A percentile compares a stretch with the other conserved stretches of the same genome.
Evolutionary conservation across 352 stramenopile species (phyloP).

Genomic region (Globisporangium polare): DNA sequence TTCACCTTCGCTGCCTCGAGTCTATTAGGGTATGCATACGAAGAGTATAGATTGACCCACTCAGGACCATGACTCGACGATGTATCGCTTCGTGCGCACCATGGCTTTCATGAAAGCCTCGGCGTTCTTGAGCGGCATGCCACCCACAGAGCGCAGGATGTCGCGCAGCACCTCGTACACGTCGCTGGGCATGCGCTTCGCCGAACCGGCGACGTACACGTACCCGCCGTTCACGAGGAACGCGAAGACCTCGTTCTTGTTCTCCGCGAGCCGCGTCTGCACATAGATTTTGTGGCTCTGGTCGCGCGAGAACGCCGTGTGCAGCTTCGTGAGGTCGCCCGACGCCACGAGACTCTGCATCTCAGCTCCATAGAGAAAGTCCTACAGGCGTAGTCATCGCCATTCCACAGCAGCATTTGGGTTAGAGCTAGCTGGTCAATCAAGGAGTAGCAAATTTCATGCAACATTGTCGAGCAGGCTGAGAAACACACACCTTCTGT

Average conservation of each 20-base stretch:
- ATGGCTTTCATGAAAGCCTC: slow-evolving; percentile 75
- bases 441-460: background rate
- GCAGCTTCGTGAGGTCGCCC: slow-evolving; percentile 59
- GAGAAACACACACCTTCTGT: slow-evolving; percentile 41
- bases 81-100: slow-evolving; percentile 73
- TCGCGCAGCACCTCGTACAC: slow-evolving; percentile 88
- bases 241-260: slow-evolving; percentile 68
- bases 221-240: slow-evolving; percentile 65
- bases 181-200: slow-evolving; percentile 91
- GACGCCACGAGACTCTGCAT: slow-evolving; percentile 40
- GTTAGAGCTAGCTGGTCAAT: background rate
- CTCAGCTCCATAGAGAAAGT: slow-evolving; percentile 89
- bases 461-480: background rate
- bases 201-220: slow-evolving; percentile 86
- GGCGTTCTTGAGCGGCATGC: slow-evolving; percentile 58
- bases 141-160: slow-evolving; percentile 73
- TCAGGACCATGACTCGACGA: slow-evolving; percentile 86
- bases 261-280: slow-evolving; percentile 80
- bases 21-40: no score
- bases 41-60: no score
- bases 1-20: no score
- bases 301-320: slow-evolving; percentile 90
- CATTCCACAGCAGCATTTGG: background rate
- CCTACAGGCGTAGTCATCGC: slow-evolving; percentile 23
- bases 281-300: slow-evolving; percentile 91